Base-by-base conservation (phyloP, 1,284 basidiomycete species). In the Moesziomyces antarcticus region DNA sequence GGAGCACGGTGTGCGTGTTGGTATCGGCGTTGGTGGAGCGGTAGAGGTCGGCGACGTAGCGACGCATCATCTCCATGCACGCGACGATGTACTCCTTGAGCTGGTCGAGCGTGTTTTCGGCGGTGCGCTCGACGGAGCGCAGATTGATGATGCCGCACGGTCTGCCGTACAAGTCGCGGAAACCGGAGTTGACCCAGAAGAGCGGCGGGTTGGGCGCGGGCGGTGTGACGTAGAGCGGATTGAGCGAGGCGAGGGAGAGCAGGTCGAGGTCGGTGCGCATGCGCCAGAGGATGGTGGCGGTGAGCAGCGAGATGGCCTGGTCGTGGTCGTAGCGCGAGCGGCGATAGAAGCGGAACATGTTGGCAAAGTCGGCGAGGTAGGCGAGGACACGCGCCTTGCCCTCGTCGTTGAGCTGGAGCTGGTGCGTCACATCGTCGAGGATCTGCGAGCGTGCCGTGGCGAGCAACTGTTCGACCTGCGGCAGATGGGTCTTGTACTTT, bases 81-180 rank as follows among this genome's bases (percentile, higher is more conserved):
- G 75, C 81, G 24, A 82, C 80, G 20, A 84, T 80, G 61, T 75
- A 82, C 56, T 82, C 76, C 47, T 81, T 82, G 42, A 81, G 52
- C 56, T 81, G 77, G 25, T 81, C 79, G 35, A 83, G 63, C 5
- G 73, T 50, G 44, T 75, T 74, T 3, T 78, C 72, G 0, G 60
- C 69, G 6, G 71, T 77, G 13, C 82, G 57, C 56, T 82, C 81
- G 11, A 84, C 63, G 21, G 70, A 65, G 35, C 73, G 65, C 13
- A 84, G 65, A 40, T 60, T 75, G 66, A 84, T 75, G 18, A 82
- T 46, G 10, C 79, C 78, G 35, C 75, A 76, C 1, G 82, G 82
- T 16, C 83, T 59, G 6, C 75, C 75, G 46, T 76, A 79, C 14
- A 68, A 49, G 52, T 84, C 83, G 13, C 52, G 66, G 37, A 82